Evolutionary conservation across 2,329 filamentous ascomycete species (phyloP).

Genomic region (Botrytis fabae): DNA sequence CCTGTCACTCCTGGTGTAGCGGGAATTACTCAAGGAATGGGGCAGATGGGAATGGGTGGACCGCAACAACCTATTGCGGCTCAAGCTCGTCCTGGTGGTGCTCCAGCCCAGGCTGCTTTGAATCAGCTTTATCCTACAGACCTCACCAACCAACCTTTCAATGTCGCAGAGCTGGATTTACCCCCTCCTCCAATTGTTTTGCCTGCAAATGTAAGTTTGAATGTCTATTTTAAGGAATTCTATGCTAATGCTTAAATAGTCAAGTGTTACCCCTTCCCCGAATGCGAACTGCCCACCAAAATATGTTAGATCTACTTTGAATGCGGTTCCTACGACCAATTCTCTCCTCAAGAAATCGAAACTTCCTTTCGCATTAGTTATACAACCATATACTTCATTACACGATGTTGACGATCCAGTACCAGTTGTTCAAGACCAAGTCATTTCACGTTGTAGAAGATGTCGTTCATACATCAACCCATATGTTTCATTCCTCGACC

Average conservation of each 20-base stretch:
- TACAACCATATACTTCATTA: slow-evolving; percentile 90
- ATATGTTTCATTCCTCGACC: slow-evolving; percentile 93
- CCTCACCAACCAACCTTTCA: slow-evolving; percentile 88
- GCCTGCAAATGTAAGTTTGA: slow-evolving; percentile 79
- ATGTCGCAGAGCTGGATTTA: slow-evolving; percentile 86
- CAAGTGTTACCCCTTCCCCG: slow-evolving; percentile 87
- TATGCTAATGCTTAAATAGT: slow-evolving; percentile 55
- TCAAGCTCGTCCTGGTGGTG: slow-evolving; percentile 49
- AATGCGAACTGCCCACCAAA: slow-evolving; percentile 89
- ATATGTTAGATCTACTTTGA: slow-evolving; percentile 93
- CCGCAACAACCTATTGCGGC: slow-evolving; percentile 38
- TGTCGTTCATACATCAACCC: slow-evolving; percentile 98
- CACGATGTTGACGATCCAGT: slow-evolving; percentile 91
- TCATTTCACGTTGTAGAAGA: slow-evolving; percentile 93
- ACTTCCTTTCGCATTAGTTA: slow-evolving; percentile 90
- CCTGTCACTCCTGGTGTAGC: slow-evolving; percentile 50
- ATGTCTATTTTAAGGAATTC: neutral
- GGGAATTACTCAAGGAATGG: slow-evolving; percentile 81
- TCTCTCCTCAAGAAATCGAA: slow-evolving; percentile 95
- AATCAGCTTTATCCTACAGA: slow-evolving; percentile 94
- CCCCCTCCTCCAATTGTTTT: slow-evolving; percentile 89
- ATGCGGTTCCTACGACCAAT: slow-evolving; percentile 88
- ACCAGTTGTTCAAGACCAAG: slow-evolving; percentile 91
- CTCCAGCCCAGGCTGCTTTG: slow-evolving; percentile 57
- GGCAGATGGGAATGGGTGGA: slow-evolving; percentile 69